phyloP scores from a whole-genome alignment of 805 yeast species.

The Nakazawaea laoshanensis region DNA sequence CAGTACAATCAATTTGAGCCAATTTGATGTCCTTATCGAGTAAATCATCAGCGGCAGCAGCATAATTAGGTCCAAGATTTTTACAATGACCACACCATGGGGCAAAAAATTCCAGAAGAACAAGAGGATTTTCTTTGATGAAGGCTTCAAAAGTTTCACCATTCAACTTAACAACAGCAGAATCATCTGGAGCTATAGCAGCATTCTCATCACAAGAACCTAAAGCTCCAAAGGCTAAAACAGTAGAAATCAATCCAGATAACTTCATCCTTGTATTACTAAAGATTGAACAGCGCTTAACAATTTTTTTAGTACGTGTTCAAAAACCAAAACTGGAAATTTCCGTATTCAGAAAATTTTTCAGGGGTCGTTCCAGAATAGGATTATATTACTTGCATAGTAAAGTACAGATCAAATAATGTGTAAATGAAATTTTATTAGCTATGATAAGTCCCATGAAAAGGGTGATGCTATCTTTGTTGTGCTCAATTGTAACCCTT shows the following conservation, averaged over 20 bases:
- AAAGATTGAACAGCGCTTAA: too few species aligned
- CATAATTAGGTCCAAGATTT: constrained; percentile 72
- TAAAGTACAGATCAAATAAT: too few species aligned
- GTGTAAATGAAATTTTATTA: too few species aligned
- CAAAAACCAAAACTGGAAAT: too few species aligned
- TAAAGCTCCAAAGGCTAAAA: constrained; percentile 7
- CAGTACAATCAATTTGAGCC: constrained; percentile 84
- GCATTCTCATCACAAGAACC: constrained; percentile 31
- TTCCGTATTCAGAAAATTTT: too few species aligned
- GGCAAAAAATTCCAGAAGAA: constrained; percentile 81
- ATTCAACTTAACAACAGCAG: constrained; percentile 80
- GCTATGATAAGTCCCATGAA: too few species aligned
- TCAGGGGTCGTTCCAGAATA: too few species aligned
- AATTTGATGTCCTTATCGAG: constrained; percentile 55
- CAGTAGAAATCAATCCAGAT: constrained; percentile 9
- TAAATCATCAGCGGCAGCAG: constrained; percentile 61
- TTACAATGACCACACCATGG: constrained; percentile 99
- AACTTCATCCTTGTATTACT: too few species aligned
- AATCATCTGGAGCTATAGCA: constrained; percentile 72
- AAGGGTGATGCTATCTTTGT: background rate
- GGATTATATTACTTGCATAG: too few species aligned
- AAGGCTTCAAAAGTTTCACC: constrained; percentile 57
- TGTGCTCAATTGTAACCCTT: constrained; percentile 8
- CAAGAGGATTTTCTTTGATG: constrained; percentile 65
- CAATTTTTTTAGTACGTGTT: too few species aligned